Percentiles rank a stretch among this genome's conserved stretches.
Evolutionary conservation across 1,284 basidiomycete genomes (phyloP).

Genomic region (Cystobasidium slooffiae): DNA sequence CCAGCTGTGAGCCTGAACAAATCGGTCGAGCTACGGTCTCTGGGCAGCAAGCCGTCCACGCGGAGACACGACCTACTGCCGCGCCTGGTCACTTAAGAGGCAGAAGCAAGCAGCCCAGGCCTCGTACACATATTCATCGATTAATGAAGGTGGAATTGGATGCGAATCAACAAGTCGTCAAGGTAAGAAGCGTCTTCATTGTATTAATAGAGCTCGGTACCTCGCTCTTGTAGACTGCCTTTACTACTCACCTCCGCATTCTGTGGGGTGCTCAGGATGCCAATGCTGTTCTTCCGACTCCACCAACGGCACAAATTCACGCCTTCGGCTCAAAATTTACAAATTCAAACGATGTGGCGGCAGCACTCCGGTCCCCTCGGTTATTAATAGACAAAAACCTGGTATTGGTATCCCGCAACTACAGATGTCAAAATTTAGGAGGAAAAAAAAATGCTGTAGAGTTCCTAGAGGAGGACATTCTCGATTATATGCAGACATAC

Average conservation of each 20-base stretch:
- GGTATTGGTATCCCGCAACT: constrained; percentile 10
- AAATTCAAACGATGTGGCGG: constrained; percentile 13
- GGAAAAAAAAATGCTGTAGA: constrained; percentile 13
- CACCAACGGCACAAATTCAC: constrained; percentile 4
- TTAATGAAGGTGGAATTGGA: constrained; percentile 22
- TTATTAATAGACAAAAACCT: constrained; percentile 13
- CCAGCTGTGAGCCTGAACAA: constrained; percentile 8
- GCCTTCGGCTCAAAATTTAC: constrained; percentile 10
- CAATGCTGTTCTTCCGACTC: constrained; percentile 16
- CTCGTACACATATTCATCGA: constrained; percentile 19
- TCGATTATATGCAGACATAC: constrained; percentile 17
- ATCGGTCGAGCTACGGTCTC: constrained; percentile 7
- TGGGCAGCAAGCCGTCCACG: constrained; percentile 14
- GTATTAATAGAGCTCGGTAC: background rate
- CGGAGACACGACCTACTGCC: constrained; percentile 9
- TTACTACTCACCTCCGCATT: constrained; percentile 14
- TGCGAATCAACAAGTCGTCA: constrained; percentile 17
- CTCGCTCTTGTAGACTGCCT: constrained; percentile 16
- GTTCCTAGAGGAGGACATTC: constrained; percentile 17
- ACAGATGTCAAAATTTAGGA: constrained; percentile 15
- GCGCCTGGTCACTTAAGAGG: constrained; percentile 5
- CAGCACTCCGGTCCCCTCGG: constrained; percentile 16
- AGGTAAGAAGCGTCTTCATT: constrained; percentile 13
- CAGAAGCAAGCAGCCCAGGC: constrained; percentile 13
- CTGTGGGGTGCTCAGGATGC: constrained; percentile 20